phyloP scores from a whole-genome alignment of 768 basidiomycete species.

The Kwoniella botswanensis region DNA sequence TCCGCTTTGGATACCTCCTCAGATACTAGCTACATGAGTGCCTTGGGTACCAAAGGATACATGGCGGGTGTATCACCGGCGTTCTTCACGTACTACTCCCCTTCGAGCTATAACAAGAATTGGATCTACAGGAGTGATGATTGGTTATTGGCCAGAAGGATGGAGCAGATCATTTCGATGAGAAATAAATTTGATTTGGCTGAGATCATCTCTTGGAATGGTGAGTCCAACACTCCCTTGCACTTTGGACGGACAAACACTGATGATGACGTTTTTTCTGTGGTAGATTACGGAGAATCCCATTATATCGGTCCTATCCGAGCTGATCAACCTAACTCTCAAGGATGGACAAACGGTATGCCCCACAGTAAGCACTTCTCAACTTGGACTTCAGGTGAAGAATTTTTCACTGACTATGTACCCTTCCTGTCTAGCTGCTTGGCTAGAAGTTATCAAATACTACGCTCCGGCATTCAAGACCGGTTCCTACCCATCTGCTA shows the following conservation, averaged over 20 bases:
- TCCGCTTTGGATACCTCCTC: constrained; percentile 58
- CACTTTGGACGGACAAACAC: constrained; percentile 1
- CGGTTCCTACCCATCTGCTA: constrained; percentile 48
- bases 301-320: constrained; percentile 53
- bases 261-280: background rate
- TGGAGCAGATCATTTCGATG: constrained; percentile 56
- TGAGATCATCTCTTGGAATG: constrained; percentile 60
- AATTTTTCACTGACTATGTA: no score
- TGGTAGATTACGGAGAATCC: constrained; percentile 52
- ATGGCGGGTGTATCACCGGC: constrained; percentile 56
- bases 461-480: constrained; percentile 57
- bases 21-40: constrained; percentile 44
- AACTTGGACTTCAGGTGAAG: no score
- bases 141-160: constrained; percentile 56
- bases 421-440: constrained; percentile 22
- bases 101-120: constrained; percentile 56
- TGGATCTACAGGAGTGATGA: constrained; percentile 59
- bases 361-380: constrained; percentile 41
- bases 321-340: constrained; percentile 52
- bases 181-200: constrained; percentile 55
- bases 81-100: constrained; percentile 59
- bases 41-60: constrained; percentile 52
- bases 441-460: constrained; percentile 41
- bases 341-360: constrained; percentile 54
- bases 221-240: constrained; percentile 32